Conservation (phyloP, 768 basidiomycete genomes). For the Lentinula guzmanii region DNA sequence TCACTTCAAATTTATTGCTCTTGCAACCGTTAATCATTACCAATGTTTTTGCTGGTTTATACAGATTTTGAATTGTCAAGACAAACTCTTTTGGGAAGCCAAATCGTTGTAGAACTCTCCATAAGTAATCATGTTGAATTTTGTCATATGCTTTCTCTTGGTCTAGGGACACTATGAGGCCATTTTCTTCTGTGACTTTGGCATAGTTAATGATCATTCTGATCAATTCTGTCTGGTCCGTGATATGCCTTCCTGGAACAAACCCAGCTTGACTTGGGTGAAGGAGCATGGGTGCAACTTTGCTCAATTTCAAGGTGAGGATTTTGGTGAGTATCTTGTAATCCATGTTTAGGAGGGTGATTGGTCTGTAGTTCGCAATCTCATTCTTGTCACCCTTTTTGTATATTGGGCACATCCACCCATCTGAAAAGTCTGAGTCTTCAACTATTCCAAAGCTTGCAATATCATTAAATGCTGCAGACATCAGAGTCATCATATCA, state of each 20-base stretch:
- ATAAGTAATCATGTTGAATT: constrained; percentile 8
- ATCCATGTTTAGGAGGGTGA: constrained; percentile 14
- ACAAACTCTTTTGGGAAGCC: constrained; percentile 11
- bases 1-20: constrained; percentile 10
- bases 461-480: constrained; percentile 13
- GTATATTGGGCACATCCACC: constrained; percentile 14
- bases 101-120: background rate
- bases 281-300: background rate
- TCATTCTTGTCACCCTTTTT: constrained; percentile 8
- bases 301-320: constrained; percentile 4
- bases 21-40: constrained; percentile 9
- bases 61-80: constrained; percentile 5
- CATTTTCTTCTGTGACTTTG: constrained; percentile 4
- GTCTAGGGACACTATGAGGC: background rate
- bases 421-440: background rate
- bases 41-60: constrained; percentile 2
- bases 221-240: constrained; percentile 12
- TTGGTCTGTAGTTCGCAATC: constrained; percentile 11
- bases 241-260: constrained; percentile 9
- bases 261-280: constrained; percentile 16
- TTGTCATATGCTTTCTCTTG: constrained; percentile 5
- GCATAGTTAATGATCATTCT: background rate
- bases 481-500: background rate
- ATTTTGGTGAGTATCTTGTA: constrained; percentile 15
- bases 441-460: background rate